These are phyloP conservation scores for Alternaria sp. DNA, from an alignment of 2,329 filamentous ascomycete genomes.

Conservation along the genomic window DNA sequence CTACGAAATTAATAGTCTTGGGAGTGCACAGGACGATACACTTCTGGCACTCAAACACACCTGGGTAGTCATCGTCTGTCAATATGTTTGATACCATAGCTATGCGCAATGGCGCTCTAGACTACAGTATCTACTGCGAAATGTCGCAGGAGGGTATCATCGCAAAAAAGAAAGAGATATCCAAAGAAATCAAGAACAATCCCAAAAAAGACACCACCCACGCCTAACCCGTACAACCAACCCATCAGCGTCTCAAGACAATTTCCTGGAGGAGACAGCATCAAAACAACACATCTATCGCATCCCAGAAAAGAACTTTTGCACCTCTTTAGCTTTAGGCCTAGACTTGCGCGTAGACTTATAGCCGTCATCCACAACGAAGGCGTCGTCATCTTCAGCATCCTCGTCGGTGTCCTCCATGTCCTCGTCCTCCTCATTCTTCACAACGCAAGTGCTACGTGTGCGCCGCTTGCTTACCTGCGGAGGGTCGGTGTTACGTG, in stretches of 20 bases:
- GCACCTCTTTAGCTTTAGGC: background rate
- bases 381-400: background rate
- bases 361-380: slow-evolving; percentile 1
- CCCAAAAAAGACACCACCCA: background rate
- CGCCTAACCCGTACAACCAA: background rate
- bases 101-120: background rate
- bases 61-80: too few species aligned
- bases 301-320: background rate
- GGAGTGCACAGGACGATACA: too few species aligned
- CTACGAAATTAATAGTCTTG: too few species aligned
- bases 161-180: background rate
- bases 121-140: background rate
- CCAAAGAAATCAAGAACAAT: background rate
- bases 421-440: background rate
- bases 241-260: background rate
- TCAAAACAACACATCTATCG: background rate
- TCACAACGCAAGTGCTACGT: background rate
- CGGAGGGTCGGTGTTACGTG: background rate
- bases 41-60: too few species aligned
- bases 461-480: background rate
- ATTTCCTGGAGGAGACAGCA: background rate
- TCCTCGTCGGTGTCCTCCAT: background rate
- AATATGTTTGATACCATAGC: too few species aligned
- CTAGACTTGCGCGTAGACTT: slow-evolving; percentile 6
- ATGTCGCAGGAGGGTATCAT: background rate